Percentiles rank a stretch among this genome's conserved stretches.
phyloP scores from a whole-genome alignment of 2,329 filamentous ascomycete species.

The Falciphora oryzae region DNA sequence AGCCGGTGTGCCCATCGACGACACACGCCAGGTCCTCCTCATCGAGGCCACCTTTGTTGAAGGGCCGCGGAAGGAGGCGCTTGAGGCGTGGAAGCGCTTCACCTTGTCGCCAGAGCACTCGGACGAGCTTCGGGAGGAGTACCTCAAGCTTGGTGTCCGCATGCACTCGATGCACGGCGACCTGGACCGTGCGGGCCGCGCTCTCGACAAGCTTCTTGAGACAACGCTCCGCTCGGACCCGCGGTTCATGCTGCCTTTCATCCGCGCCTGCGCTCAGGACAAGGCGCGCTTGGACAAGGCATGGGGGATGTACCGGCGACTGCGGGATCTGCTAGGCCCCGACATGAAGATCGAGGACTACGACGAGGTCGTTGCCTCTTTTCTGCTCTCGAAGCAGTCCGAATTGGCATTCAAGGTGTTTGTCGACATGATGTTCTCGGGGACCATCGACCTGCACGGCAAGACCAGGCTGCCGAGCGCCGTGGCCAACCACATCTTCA shows the following conservation, averaged over 20 bases:
- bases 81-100: constrained; percentile 58
- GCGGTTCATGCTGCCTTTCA: constrained; percentile 60
- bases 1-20: constrained; percentile 47
- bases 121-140: constrained; percentile 35
- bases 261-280: constrained; percentile 52
- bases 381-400: constrained; percentile 59
- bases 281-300: constrained; percentile 46
- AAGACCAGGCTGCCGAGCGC: constrained; percentile 37
- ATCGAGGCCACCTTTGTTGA: constrained; percentile 63
- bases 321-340: constrained; percentile 55
- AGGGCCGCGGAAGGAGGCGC: constrained; percentile 53
- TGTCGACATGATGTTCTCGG: constrained; percentile 80
- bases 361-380: constrained; percentile 65
- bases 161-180: constrained; percentile 57
- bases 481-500: constrained; percentile 70
- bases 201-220: constrained; percentile 36
- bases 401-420: constrained; percentile 70
- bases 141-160: constrained; percentile 60
- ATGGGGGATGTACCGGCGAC: constrained; percentile 60
- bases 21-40: constrained; percentile 56
- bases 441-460: constrained; percentile 42
- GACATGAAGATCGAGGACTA: constrained; percentile 68
- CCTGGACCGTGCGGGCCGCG: constrained; percentile 50
- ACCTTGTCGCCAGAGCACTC: constrained; percentile 27
- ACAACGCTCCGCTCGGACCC: constrained; percentile 37